Evolutionary conservation across 2,329 filamentous ascomycete species (phyloP), one percentile per base, ranked within the genome.

Genomic region (Bipolaris zeicola): DNA sequence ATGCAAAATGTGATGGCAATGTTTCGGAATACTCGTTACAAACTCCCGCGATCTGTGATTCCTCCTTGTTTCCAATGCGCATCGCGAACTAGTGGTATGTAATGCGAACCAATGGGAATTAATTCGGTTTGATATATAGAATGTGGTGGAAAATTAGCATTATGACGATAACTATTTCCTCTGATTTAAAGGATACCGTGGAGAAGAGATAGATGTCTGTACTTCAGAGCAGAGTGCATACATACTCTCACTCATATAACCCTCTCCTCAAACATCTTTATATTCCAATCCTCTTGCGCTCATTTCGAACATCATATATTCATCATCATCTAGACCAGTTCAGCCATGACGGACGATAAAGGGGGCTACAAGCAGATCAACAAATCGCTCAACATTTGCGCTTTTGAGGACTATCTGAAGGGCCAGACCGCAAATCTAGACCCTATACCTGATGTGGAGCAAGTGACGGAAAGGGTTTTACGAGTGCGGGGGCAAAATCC

Each of bases 401-500:
- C 75, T 7, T 83, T 82, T 57, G 77, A 82, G 22, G 79, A 81
- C 31, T 83, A 81, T 63, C 76, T 83, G 1, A 66, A 74, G 6
- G 64, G 61, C 1, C 81, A 83, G 31, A 62, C 64, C 24, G 53
- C 70, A 8, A 48, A 50, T 10, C 62, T 82, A 0, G 79, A 79
- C 0, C 34, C 68, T 3, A 31, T 82, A 1, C 16, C 48, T 4
- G 72, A 81, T 57, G 75, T 81, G 0, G 77, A 80, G 58, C 71
- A 78, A 43, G 49, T 82, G 34, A 80, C 65, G 22, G 71, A 71
- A 1, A 70, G 78, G 3, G 79, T 81, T 0, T 50, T 81, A 7
- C 77, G 80, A 2, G 62, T 82, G 0, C 68, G 81, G 1, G 80
- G 79, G 0, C 74, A 78, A 82, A 82, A 46, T 51, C 61, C 78